Conservation (phyloP, 2,329 filamentous ascomycete species). For the Pseudocercospora pini-densiflorae region DNA sequence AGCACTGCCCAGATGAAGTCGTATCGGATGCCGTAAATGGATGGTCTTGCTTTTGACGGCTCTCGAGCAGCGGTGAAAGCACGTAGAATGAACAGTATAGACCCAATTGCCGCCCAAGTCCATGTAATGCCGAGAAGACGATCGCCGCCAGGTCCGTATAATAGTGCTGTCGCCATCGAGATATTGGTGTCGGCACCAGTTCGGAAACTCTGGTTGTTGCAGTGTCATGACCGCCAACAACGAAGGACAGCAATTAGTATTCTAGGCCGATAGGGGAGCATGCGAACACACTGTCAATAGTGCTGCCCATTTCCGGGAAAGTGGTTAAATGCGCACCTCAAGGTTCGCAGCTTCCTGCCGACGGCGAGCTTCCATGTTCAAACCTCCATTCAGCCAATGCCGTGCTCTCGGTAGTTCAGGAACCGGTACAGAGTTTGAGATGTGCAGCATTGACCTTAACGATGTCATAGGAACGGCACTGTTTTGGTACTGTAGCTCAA, state of each 20-base stretch:
- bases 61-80: constrained; percentile 9
- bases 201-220: no score
- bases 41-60: constrained; percentile 1
- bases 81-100: constrained; percentile 17
- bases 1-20: constrained; percentile 18
- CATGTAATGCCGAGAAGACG: constrained; percentile 20
- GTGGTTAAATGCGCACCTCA: no score
- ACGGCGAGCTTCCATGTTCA: not conserved
- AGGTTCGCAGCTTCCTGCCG: no score
- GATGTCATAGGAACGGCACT: no score
- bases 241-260: no score
- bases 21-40: constrained; percentile 15
- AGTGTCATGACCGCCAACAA: no score
- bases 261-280: no score
- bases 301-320: not conserved
- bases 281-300: no score
- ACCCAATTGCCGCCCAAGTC: constrained; percentile 21
- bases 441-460: not conserved
- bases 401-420: not conserved
- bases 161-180: not conserved
- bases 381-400: not conserved
- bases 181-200: not conserved
- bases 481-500: no score
- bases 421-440: not conserved
- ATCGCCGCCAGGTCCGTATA: not conserved